phyloP scores from a whole-genome alignment of 1,284 basidiomycete species.

The Somion occarium region DNA sequence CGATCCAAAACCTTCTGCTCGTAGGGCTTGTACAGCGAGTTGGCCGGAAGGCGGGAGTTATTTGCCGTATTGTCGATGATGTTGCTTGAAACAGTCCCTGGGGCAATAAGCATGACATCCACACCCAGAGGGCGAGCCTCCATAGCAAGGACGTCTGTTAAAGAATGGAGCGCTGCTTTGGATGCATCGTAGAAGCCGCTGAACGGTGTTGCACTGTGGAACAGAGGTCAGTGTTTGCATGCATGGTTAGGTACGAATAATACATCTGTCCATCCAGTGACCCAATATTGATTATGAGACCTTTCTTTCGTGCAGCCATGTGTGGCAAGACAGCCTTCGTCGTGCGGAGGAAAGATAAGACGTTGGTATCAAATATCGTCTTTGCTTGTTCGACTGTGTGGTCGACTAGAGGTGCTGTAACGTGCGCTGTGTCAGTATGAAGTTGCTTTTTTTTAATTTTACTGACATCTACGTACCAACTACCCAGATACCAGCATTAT shows the following conservation, averaged over 20 bases:
- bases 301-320: conserved; percentile 59
- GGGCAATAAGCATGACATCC: conserved; percentile 56
- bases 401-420: conserved; percentile 44
- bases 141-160: conserved; percentile 64
- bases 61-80: conserved; percentile 44
- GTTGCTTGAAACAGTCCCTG: conserved; percentile 56
- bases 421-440: too few relatives aligned
- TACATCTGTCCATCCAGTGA: conserved; percentile 59
- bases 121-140: conserved; percentile 61
- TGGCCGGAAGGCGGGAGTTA: conserved; percentile 38
- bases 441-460: too few relatives aligned
- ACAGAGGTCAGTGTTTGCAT: neutral
- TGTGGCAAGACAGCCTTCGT: conserved; percentile 62
- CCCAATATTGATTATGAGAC: conserved; percentile 71
- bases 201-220: conserved; percentile 60
- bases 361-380: conserved; percentile 56
- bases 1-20: neutral
- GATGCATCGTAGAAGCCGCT: conserved; percentile 61
- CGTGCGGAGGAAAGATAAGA: conserved; percentile 56
- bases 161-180: conserved; percentile 59
- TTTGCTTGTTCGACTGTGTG: conserved; percentile 48
- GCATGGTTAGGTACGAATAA: neutral
- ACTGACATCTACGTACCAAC: conserved; percentile 19
- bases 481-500: conserved; percentile 26
- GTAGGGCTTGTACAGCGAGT: conserved; percentile 46